Conservation (phyloP, 176 grass and related monocot species). For the Musa troglodytarum region DNA sequence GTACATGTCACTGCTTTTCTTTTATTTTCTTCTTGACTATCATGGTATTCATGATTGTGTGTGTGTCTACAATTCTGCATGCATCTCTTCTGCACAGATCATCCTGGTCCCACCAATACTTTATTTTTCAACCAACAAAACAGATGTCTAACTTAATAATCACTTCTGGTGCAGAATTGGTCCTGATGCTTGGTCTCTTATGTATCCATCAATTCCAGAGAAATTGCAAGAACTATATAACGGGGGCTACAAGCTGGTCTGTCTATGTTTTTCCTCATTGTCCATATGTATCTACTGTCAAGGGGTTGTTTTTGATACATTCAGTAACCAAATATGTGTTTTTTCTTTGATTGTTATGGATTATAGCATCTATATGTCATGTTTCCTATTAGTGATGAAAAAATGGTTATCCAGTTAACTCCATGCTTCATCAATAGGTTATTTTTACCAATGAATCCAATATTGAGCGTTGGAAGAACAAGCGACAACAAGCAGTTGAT, state of each 20-base stretch:
- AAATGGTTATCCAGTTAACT: neutral
- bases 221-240: constrained; percentile 61
- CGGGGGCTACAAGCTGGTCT: constrained; percentile 76
- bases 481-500: constrained; percentile 68
- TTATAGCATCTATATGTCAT: neutral
- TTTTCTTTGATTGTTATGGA: neutral
- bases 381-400: neutral
- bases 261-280: constrained; percentile 13
- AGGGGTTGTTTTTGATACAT: neutral
- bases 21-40: neutral
- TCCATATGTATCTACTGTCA: neutral
- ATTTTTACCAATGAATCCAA: constrained; percentile 95
- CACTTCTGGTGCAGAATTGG: constrained; percentile 37
- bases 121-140: neutral
- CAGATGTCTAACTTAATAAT: neutral
- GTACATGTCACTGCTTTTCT: neutral
- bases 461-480: constrained; percentile 90
- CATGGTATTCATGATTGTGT: neutral
- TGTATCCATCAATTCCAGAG: constrained; percentile 56
- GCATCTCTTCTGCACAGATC: neutral
- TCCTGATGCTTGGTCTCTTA: constrained; percentile 73
- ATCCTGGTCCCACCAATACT: neutral
- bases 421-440: constrained; percentile 33
- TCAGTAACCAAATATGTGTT: neutral
- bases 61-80: neutral